Evolutionary conservation across 495 filamentous ascomycete genomes (phyloP), one percentile per base, ranked within the genome.

Genomic region (Coniosporium apollinis): DNA sequence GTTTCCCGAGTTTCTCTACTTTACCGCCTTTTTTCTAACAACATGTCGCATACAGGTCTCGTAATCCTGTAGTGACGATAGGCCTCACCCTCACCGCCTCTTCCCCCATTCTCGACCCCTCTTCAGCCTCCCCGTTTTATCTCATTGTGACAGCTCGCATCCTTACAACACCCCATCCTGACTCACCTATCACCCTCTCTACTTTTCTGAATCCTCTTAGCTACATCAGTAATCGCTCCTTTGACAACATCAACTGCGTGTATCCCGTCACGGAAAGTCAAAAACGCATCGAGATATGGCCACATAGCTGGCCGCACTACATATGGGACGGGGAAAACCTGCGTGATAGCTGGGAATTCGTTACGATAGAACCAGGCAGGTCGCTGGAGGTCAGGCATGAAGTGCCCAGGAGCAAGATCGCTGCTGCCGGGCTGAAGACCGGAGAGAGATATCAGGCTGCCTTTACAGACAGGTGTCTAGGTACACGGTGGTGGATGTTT

Each of bases 401-500:
- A 14, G 13, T 31, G 13, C 29, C 13, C 14, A n/a, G 29, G 1
- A 31, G 13, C 1, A 31, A 31, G 29, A 31, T 31, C 1, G 29
- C 14, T 14, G 29, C 29, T 1, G 29, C 29, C 18, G 29, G 13
- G 1, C 1, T 31, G 8, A n/a, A 31, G 18, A 31, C 14, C 8
- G 29, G 29, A 1, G 29, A 14, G 29, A n/a, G 29, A 31, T 31
- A 31, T 31, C 14, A 6, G 6, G 29, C 18, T 16, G 14, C 29
- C 13, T 31, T 31, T 1, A 31, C 29, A 31, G 29, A 31, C 13
- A 31, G 18, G 18, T 31, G 29, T 31, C 29, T 31, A 7, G 29
- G 29, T 14, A 14, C 29, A 6, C 1, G 29, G 13, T 31, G 29
- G 29, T 31, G 29, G 29, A 31, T 16, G 13, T 31, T 31, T 31